A percentile compares a stretch with the other conserved stretches of the same genome.
phyloP scores from a whole-genome alignment of 2,329 filamentous ascomycete genomes.

The Stagonosporopsis vannaccii region DNA sequence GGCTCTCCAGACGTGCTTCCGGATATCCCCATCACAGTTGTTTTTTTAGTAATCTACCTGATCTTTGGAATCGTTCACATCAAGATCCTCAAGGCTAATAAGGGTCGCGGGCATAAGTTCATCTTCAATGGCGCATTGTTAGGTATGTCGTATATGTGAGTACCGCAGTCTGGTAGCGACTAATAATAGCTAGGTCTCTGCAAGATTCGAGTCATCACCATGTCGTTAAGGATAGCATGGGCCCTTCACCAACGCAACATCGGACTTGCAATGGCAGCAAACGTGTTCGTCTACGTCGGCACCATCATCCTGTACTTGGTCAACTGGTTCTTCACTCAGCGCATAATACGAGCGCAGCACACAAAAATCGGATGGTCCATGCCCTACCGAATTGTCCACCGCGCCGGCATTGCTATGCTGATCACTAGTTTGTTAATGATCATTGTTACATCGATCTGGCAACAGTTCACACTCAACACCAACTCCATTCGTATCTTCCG shows the following conservation, averaged over 20 bases:
- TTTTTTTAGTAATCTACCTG: constrained; percentile 54
- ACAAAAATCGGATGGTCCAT: constrained; percentile 74
- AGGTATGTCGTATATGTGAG: constrained; percentile 33
- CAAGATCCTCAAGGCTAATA: constrained; percentile 51
- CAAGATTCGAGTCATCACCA: constrained; percentile 53
- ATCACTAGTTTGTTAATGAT: constrained; percentile 69
- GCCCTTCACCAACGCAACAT: constrained; percentile 51
- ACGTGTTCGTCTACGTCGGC: constrained; percentile 75
- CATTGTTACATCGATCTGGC: constrained; percentile 69
- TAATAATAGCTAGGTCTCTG: constrained; percentile 50
- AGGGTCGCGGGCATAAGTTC: constrained; percentile 52
- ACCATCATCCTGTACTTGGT: constrained; percentile 79
- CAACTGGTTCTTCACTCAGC: constrained; percentile 80
- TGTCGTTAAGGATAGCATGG: constrained; percentile 51
- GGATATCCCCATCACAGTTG: constrained; percentile 52
- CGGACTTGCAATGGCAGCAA: constrained; percentile 63
- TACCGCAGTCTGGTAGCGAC: background rate
- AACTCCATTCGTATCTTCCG: constrained; percentile 63
- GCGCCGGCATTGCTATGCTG: constrained; percentile 61
- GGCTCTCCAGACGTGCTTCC: constrained; percentile 39
- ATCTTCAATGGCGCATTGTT: constrained; percentile 53
- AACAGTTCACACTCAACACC: constrained; percentile 69
- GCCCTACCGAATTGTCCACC: constrained; percentile 58
- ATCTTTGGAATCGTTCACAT: constrained; percentile 51
- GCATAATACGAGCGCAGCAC: constrained; percentile 76